phyloP scores from a whole-genome alignment of 495 filamentous ascomycete genomes.

The Letharia lupina region DNA sequence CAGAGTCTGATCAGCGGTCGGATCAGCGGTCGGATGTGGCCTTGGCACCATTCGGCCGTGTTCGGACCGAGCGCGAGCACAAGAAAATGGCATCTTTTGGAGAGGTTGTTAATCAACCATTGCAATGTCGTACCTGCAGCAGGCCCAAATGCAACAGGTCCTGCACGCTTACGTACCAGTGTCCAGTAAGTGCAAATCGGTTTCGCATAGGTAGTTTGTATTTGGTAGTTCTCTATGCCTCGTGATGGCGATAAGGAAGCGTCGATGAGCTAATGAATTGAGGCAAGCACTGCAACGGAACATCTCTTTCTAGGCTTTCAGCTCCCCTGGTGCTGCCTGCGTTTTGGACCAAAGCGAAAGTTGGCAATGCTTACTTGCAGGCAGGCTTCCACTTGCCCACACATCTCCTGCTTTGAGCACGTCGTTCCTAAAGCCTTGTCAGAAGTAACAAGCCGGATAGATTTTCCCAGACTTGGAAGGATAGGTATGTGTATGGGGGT shows the following conservation, averaged over 20 bases:
- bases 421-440: not conserved
- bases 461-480: not conserved
- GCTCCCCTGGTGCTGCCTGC: not conserved
- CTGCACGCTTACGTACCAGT: not conserved
- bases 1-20: not conserved
- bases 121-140: not conserved
- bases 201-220: not conserved
- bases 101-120: not conserved
- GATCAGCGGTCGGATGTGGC: not conserved
- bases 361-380: not conserved
- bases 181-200: not conserved
- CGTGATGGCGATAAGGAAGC: not conserved
- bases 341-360: not conserved
- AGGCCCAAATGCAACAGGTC: not conserved
- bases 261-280: not conserved
- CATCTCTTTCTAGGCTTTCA: not conserved
- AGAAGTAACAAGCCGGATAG: not conserved
- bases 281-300: not conserved
- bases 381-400: not conserved
- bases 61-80: not conserved
- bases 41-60: not conserved
- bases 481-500: not conserved
- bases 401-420: not conserved
- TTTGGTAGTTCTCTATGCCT: not conserved
- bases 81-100: not conserved